A percentile compares a stretch with the other conserved stretches of the same genome.
These are phyloP conservation scores for Durusdinium trenchii DNA, from an alignment of 73 alveolate genomes.

Conservation along the genomic window DNA sequence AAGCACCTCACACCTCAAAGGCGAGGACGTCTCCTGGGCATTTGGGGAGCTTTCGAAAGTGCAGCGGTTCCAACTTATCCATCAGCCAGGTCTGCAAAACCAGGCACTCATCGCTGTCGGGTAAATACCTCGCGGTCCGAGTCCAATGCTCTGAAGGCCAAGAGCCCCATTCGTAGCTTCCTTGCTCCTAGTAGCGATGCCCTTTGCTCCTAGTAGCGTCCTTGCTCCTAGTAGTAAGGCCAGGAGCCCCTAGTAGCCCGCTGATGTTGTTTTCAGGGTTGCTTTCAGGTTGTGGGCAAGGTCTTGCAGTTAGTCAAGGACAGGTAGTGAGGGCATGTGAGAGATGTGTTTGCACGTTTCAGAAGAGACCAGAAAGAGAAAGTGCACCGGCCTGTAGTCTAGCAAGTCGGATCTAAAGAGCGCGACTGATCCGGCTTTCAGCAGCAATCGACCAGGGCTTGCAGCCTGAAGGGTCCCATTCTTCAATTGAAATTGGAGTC, in stretches of 20 bases:
- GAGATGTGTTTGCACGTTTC: neutral
- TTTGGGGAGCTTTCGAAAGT: constrained; percentile 85
- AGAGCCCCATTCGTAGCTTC: no score
- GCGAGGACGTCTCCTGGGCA: constrained; percentile 27
- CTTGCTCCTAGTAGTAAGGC: no score
- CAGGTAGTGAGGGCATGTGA: neutral
- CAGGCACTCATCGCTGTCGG: constrained; percentile 62
- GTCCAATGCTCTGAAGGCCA: no score
- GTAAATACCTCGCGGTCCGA: constrained; percentile 74
- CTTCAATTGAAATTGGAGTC: no score
- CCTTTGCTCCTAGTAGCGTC: no score
- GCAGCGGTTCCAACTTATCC: constrained; percentile 86
- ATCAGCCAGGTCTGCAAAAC: constrained; percentile 83
- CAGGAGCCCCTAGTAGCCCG: no score
- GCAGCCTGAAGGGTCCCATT: neutral
- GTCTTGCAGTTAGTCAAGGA: neutral
- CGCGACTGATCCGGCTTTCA: constrained; percentile 47
- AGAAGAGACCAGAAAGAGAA: neutral
- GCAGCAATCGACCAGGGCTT: neutral
- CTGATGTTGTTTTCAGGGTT: neutral
- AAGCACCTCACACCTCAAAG: no score
- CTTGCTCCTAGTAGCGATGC: no score
- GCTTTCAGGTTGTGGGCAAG: neutral
- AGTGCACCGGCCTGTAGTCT: constrained; percentile 33
- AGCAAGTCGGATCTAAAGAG: constrained; percentile 60